Evolutionary conservation across 164 flowering plant species (phyloP), one percentile per base, ranked within the genome.

Genomic region (Amborella trichopoda): DNA sequence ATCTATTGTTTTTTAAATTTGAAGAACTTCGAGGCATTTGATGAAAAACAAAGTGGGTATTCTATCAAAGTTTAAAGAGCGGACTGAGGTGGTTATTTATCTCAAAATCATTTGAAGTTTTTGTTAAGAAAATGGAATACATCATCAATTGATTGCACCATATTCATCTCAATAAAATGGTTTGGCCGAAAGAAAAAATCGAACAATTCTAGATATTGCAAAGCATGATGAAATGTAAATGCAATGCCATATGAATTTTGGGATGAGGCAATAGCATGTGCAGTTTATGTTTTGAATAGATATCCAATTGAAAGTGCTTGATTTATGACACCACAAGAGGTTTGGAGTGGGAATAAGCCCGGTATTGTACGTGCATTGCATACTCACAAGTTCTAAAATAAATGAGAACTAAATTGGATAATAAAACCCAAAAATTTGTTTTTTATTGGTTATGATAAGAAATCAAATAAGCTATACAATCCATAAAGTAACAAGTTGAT

Each of bases 301-400:
- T 16, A 24, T 11, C 49, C 6, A 28, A n/a, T 23, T 4, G 28
- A 45, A 45, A 24, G 20, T 26, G 17, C 28, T 16, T 3, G 12
- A 13, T 5, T 14, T 14, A 16, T 13, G 18, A 42, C 39, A 14
- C 47, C 55, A 1, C 11, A 40, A 42, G 28, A 43, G 44, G 32
- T 21, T 26, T 50, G 46, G 34, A 40, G 47, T n/a, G 12, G 37
- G 14, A 18, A 39, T 40, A 40, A 41, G n/a, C 46, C 55, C 20
- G 5, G 19, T 19, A 22, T 41, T 2, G n/a, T 11, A 14, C 40
- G 24, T 12, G 28, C 26, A 26, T 51, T 0, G 46, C 38, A 11
- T 51, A 40, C 22, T 37, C 28, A 2, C 38, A 51, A 21, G 46
- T 23, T 5, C 46, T n/a, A 1, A 17, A 28, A 6, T 2, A 21